Evolutionary conservation across 2,329 filamentous ascomycete species (phyloP), one percentile per base, ranked within the genome.

Genomic region (Claviceps paspali): DNA sequence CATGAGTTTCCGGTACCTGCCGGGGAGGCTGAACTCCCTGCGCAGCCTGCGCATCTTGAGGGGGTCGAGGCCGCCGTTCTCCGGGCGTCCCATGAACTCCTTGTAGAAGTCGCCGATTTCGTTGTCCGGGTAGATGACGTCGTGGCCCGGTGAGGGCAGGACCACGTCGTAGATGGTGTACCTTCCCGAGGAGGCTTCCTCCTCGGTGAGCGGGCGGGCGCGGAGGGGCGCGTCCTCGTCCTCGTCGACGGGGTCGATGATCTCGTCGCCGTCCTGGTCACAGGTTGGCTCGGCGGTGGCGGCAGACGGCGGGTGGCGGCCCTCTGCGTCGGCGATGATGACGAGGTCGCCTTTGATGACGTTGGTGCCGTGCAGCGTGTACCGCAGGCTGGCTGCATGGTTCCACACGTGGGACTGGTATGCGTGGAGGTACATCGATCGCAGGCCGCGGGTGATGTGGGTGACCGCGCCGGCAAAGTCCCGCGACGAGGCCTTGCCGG

Each of bases 391-490:
- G 2, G 76, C 83, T 10, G 76, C 82, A 46, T 76, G 73, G 61
- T 98, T 98, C 88, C 88, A 98, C 7, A 98, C 78, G 27, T 86
- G 73, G 5, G 83, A 93, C 57, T 98, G 91, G 59, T 95, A 96
- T 5, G 91, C 88, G 56, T 98, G 91, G 12, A 94, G 79, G 54
- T 96, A 98, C 82, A 98, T 95, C 41, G 85, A 73, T 30, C 86
- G 75, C 49, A 96, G 66, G 34, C 82, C 84, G 14, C 87, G 73
- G 18, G 81, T 82, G 43, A 98, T 87, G 38, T 72, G 70, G 52
- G 80, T 72, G 36, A 98, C 60, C 1, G 91, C 85, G 18, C 87
- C 87, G 41, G 83, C 69, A 54, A 75, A 91, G 58, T 98, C 88
- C 30, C 68, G 70, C 28, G 61, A 60, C 17, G 67, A 65, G 39